phyloP scores from a whole-genome alignment of 768 basidiomycete species.

The Agaricus subrufescens region DNA sequence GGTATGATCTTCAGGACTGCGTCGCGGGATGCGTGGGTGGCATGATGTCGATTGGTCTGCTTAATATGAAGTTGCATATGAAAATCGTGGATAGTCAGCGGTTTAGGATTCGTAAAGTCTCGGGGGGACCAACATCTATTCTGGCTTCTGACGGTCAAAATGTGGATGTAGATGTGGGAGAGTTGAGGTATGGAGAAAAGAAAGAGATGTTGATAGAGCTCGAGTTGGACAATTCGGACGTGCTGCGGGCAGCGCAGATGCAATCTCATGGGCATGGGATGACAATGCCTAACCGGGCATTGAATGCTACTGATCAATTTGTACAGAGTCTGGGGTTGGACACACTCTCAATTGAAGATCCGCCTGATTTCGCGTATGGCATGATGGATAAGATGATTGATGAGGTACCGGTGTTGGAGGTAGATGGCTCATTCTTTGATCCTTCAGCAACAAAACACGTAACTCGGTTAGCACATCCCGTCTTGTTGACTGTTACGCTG shows the following conservation, averaged over 20 bases:
- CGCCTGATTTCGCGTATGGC: constrained; percentile 73
- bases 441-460: constrained; percentile 81
- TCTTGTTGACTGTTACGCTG: constrained; percentile 91
- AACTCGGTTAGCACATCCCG: constrained; percentile 86
- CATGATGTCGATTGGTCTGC: constrained; percentile 91
- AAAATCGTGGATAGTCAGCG: constrained; percentile 86
- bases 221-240: constrained; percentile 80
- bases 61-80: constrained; percentile 94
- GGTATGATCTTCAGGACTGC: constrained; percentile 92
- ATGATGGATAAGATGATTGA: constrained; percentile 98
- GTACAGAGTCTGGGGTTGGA: constrained; percentile 85
- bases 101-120: constrained; percentile 93
- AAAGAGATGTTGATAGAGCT: constrained; percentile 98
- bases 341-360: constrained; percentile 65
- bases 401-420: constrained; percentile 94
- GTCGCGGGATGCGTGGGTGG: constrained; percentile 94
- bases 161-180: constrained; percentile 92
- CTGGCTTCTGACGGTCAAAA: constrained; percentile 90
- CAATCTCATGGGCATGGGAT: constrained; percentile 14
- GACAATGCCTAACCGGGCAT: constrained; percentile 24
- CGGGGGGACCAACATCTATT: constrained; percentile 83
- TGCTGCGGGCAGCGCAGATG: constrained; percentile 31
- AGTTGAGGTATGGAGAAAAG: constrained; percentile 92
- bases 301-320: constrained; percentile 87
- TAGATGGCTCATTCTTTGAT: constrained; percentile 94